phyloP scores from a whole-genome alignment of 495 filamentous ascomycete genomes.

The Annulohypoxylon moriforme region DNA sequence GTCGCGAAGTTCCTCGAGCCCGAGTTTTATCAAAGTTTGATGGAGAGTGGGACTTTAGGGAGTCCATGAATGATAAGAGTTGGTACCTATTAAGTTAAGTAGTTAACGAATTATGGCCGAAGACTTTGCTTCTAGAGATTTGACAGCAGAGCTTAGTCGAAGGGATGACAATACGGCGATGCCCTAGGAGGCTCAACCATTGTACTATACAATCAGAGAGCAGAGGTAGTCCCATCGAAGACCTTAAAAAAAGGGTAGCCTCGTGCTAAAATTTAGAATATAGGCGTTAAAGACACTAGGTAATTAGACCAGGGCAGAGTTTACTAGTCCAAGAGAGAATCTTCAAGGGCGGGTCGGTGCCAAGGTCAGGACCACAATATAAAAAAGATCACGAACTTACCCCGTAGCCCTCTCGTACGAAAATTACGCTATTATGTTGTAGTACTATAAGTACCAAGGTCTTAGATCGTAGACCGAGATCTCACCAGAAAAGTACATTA shows the following conservation, averaged over 20 bases:
- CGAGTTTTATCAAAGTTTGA: conserved; percentile 87
- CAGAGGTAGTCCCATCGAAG: not conserved
- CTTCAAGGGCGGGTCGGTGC: not conserved
- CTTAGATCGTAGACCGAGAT: not conserved
- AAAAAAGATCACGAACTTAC: not conserved
- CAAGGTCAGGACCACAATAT: not conserved
- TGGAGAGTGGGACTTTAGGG: conserved; percentile 86
- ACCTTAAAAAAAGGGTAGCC: not conserved
- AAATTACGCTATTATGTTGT: not conserved
- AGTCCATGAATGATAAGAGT: conserved; percentile 37
- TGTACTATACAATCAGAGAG: not conserved
- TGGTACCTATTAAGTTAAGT: not conserved
- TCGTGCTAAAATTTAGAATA: not conserved
- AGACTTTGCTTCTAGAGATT: not conserved
- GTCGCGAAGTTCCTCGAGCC: conserved; percentile 96
- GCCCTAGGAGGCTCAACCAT: not conserved
- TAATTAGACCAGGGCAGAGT: not conserved
- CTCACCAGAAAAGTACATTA: not conserved
- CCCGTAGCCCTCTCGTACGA: too few species aligned
- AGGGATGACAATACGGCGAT: not conserved
- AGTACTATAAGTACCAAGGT: not conserved
- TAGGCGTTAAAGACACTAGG: not conserved
- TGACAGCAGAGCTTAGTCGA: not conserved
- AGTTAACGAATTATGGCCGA: not conserved
- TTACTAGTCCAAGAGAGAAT: not conserved